Evolutionary conservation across 768 basidiomycete species (phyloP).

Genomic region (Serendipita sp.): DNA sequence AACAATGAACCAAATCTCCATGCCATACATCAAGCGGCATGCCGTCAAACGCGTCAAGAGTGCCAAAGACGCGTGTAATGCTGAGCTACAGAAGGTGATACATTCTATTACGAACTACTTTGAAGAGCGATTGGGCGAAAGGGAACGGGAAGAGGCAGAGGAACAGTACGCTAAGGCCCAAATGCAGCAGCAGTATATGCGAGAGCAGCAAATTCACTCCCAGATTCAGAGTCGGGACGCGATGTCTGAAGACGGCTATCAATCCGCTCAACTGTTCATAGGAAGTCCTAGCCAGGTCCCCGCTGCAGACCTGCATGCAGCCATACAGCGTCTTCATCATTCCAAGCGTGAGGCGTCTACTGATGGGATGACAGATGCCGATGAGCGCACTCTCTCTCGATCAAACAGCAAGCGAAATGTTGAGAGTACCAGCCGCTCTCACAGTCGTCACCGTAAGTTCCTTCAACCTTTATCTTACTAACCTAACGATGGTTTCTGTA

Average conservation of each 20-base stretch:
- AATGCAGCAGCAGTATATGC: conserved; percentile 5
- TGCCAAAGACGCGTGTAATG: conserved; percentile 93
- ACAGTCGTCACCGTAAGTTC: conserved; percentile 65
- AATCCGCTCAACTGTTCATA: background rate
- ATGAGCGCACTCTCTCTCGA: background rate
- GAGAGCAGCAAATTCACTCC: conserved; percentile 12
- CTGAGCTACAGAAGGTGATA: conserved; percentile 85
- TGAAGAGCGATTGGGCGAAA: conserved; percentile 73
- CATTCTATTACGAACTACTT: conserved; percentile 90
- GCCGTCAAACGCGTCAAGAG: conserved; percentile 84
- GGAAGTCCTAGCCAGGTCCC: background rate
- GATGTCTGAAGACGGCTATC: conserved; percentile 5
- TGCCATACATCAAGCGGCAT: conserved; percentile 86
- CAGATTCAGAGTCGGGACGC: conserved; percentile 10
- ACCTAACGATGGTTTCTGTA: conserved; percentile 26
- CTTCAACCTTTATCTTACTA: conserved; percentile 12
- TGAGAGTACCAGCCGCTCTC: conserved; percentile 22
- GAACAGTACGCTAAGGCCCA: conserved; percentile 5
- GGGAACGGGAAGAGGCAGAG: conserved; percentile 32
- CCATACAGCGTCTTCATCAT: conserved; percentile 15
- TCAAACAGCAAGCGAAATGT: background rate
- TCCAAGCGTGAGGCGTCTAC: conserved; percentile 6
- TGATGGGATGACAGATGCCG: background rate
- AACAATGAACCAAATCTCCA: conserved; percentile 56
- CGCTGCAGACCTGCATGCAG: background rate